These are phyloP conservation scores for Leccinum pachyderme DNA, from an alignment of 1,284 basidiomycete genomes.

Conservation along the genomic window DNA sequence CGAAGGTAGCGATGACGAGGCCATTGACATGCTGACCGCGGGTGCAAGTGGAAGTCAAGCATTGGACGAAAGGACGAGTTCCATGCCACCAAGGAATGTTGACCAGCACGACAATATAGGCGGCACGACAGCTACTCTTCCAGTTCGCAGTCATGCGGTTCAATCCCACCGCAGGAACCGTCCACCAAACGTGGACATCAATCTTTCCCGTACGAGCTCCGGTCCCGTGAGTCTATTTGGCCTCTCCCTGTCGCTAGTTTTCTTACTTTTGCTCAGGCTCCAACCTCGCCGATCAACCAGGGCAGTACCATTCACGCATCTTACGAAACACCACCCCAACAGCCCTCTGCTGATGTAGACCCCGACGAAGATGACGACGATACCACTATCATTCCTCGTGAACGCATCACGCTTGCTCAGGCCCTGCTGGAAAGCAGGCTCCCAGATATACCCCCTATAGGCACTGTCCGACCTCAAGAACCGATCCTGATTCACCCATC, in stretches of 20 bases:
- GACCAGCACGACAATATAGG: conserved; percentile 14
- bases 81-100: conserved; percentile 34
- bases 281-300: conserved; percentile 29
- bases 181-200: conserved; percentile 64
- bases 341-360: conserved; percentile 40
- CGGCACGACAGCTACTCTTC: conserved; percentile 20
- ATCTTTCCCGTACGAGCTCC: conserved; percentile 41
- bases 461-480: conserved; percentile 61
- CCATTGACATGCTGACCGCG: conserved; percentile 75
- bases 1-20: conserved; percentile 76
- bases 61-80: conserved; percentile 77
- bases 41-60: conserved; percentile 75
- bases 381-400: conserved; percentile 37
- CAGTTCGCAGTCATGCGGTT: conserved; percentile 33
- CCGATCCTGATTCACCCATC: conserved; percentile 58
- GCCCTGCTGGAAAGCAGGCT: conserved; percentile 74
- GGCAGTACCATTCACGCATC: conserved; percentile 13
- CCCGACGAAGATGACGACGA: conserved; percentile 66
- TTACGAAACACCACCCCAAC: conserved; percentile 16
- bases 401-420: conserved; percentile 68
- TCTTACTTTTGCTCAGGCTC: conserved; percentile 58
- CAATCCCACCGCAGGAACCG: conserved; percentile 47
- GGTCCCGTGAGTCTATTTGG: conserved; percentile 39
- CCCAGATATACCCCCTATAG: conserved; percentile 67
- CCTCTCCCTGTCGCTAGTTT: conserved; percentile 63